These are phyloP conservation scores for Xylariaceae sp. DNA, from an alignment of 2,329 filamentous ascomycete genomes.

Conservation along the genomic window DNA sequence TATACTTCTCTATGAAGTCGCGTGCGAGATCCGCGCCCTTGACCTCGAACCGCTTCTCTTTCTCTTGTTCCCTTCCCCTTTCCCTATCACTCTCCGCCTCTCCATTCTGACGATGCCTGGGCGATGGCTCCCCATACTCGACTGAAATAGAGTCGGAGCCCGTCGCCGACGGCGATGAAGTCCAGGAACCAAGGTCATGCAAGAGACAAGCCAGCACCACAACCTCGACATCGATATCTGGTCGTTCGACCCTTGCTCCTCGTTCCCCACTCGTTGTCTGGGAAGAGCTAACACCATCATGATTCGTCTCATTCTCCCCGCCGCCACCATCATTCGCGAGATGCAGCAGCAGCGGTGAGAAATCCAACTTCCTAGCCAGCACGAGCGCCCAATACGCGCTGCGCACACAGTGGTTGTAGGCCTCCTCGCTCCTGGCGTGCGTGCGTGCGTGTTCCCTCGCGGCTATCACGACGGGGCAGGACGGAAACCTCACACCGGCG, in stretches of 20 bases:
- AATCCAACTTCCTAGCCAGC: slow-evolving; percentile 15
- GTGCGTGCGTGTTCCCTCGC: slow-evolving; percentile 18
- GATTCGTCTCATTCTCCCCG: no score
- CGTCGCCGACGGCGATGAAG: no score
- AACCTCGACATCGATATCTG: slow-evolving; percentile 10
- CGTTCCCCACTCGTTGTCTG: no score
- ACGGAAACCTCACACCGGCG: slow-evolving; percentile 16
- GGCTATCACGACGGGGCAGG: slow-evolving; percentile 15
- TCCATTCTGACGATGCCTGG: no score
- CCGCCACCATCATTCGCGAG: no score
- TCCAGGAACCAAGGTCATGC: slow-evolving; percentile 24
- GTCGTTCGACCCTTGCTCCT: no score
- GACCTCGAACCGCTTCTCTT: slow-evolving; percentile 20
- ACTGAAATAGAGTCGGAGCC: no score
- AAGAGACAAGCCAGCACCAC: slow-evolving; percentile 18
- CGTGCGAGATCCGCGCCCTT: slow-evolving; percentile 19
- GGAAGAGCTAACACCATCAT: no score
- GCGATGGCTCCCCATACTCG: no score
- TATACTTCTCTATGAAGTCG: slow-evolving; percentile 4
- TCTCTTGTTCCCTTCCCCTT: slow-evolving; percentile 1
- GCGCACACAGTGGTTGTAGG: slow-evolving; percentile 23
- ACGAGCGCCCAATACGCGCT: slow-evolving; percentile 20
- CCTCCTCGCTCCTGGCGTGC: slow-evolving; percentile 14
- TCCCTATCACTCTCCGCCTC: slow-evolving; percentile 9
- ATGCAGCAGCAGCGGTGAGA: no score